Evolutionary conservation across 371 early-diverging fungal genomes (phyloP).

Genomic region (Saksenaea oblongispora): DNA sequence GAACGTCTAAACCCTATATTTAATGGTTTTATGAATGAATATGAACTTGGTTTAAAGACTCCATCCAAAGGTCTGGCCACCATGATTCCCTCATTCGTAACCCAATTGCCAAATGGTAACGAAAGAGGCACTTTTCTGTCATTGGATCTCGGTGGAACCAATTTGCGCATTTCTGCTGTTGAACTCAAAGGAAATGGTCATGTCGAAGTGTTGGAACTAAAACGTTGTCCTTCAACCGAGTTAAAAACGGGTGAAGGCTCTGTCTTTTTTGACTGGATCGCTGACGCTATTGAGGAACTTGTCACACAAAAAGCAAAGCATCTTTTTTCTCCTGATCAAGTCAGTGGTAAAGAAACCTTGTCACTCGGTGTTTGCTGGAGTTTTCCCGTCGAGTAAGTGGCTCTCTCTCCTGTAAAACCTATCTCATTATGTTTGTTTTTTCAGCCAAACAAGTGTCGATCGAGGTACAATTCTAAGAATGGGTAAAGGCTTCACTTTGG

Average conservation of each 20-base stretch:
- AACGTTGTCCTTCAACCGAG: constrained; percentile 49
- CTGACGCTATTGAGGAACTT: constrained; percentile 56
- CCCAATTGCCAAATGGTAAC: constrained; percentile 77
- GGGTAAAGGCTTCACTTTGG: constrained; percentile 89
- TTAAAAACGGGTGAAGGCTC: constrained; percentile 66
- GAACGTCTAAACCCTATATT: constrained; percentile 53
- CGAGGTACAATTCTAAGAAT: constrained; percentile 80
- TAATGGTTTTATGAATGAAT: constrained; percentile 47
- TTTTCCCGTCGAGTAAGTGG: constrained; percentile 51
- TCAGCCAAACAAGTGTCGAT: constrained; percentile 73
- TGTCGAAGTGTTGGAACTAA: constrained; percentile 71
- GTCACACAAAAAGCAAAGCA: constrained; percentile 29
- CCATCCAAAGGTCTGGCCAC: constrained; percentile 56
- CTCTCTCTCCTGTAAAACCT: neutral
- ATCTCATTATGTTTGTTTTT: neutral
- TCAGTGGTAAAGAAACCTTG: constrained; percentile 39
- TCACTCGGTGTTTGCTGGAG: constrained; percentile 53
- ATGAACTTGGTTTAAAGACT: constrained; percentile 39
- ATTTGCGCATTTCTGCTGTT: constrained; percentile 86
- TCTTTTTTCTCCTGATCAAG: constrained; percentile 28
- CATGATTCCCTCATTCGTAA: constrained; percentile 87
- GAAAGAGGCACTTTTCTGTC: constrained; percentile 87
- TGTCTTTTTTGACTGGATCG: constrained; percentile 90
- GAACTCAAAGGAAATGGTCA: constrained; percentile 74
- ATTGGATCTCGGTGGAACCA: constrained; percentile 92